phyloP scores from a whole-genome alignment of 805 yeast genomes.

The Starmerella khaoyaiensis region DNA sequence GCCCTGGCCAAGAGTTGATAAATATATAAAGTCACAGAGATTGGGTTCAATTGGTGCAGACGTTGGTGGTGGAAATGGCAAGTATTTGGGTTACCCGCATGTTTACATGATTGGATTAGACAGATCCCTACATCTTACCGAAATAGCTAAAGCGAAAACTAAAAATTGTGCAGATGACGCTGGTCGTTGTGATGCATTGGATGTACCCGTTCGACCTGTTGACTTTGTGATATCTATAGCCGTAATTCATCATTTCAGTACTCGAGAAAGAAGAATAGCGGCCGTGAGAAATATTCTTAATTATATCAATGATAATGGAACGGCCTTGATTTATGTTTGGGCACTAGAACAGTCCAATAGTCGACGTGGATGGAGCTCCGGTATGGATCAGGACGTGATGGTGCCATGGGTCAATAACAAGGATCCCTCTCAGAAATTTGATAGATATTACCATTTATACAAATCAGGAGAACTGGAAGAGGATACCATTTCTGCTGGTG shows the following conservation, averaged over 20 bases:
- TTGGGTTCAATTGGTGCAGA: conserved; percentile 68
- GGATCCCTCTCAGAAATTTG: conserved; percentile 40
- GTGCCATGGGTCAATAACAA: conserved; percentile 87
- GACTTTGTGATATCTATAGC: conserved; percentile 94
- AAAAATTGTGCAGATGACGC: conserved; percentile 40
- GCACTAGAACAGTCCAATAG: conserved; percentile 84
- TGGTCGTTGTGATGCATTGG: conserved; percentile 69
- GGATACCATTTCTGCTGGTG: conserved; percentile 64
- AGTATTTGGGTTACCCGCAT: conserved; percentile 63
- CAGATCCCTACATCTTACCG: conserved; percentile 26
- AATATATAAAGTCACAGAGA: conserved; percentile 40
- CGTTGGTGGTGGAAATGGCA: conserved; percentile 96
- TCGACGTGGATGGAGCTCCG: conserved; percentile 80
- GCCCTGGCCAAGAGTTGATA: conserved; percentile 94
- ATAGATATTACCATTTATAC: conserved; percentile 82
- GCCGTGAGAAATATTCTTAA: conserved; percentile 62
- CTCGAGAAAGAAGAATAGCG: conserved; percentile 58
- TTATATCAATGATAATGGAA: conserved; percentile 45
- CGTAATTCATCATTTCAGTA: conserved; percentile 91
- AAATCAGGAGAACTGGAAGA: conserved; percentile 67
- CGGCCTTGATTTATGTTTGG: conserved; percentile 83
- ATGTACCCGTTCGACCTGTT: conserved; percentile 33
- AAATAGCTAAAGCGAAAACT: conserved; percentile 48
- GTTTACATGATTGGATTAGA: conserved; percentile 57
- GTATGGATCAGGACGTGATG: conserved; percentile 83